Evolutionary conservation across 2,329 filamentous ascomycete species (phyloP), one percentile per base, ranked within the genome.

Genomic region (Colletotrichum ledebouriae): DNA sequence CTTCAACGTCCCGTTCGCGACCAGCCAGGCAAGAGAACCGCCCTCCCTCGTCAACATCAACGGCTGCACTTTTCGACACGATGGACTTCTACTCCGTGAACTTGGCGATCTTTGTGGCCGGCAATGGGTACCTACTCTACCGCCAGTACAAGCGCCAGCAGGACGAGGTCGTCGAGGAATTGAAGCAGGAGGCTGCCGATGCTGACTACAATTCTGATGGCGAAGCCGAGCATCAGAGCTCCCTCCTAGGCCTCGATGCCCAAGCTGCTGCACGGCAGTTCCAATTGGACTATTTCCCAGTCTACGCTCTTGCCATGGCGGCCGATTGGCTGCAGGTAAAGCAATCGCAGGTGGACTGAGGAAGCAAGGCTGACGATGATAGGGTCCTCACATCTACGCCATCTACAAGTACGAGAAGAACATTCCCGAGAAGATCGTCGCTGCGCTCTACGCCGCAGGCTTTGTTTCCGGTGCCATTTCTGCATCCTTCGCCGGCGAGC

Each of bases 321-420:
- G 76, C 75, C 11, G 77, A 79, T 55, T 79, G 77, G 77, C 59
- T 78, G 17, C 77, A 78, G 70, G 76, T 77, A 67, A 58, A 13
- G 22, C 25, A 12, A 11, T 13, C 6, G 12, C 52, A 6, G 39
- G 3, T 5, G 20, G 11, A 13, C 7, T 3, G 2, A 29, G 34
- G 58, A n/a, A 39, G 47, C 46, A n/a, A 37, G 34, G 59, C 50
- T 69, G 22, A 65, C 42, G 7, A 33, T 6, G 11, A 22, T 13
- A 82, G 79, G 81, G 83, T 1, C 83, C 83, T 5, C 83, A 85
- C 59, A 82, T 85, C 46, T 86, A 86, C 71, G 82, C 83, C 4
- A 80, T 85, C 10, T 86, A 85, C 77, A 85, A 83, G 75, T 81
- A 85, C 72, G 81, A 84, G 56, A 84, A 85, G 66, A 72, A 77